These are phyloP conservation scores for Leishmania braziliensis DNA, from an alignment of 208 protist species.

Conservation along the genomic window DNA sequence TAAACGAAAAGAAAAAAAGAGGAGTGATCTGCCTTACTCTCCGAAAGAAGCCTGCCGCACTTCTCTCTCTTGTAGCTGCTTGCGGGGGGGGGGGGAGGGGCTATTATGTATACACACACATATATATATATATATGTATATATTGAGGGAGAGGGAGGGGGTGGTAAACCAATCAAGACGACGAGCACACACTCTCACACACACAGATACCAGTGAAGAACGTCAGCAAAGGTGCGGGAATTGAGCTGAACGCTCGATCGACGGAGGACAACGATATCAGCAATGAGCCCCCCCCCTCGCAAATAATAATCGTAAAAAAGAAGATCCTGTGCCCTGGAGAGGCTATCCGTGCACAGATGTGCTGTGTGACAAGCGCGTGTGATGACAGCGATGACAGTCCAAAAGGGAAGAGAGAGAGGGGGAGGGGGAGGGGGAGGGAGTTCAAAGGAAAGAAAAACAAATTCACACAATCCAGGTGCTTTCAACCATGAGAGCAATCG, in stretches of 20 bases:
- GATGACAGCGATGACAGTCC: neutral
- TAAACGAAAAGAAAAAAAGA: neutral
- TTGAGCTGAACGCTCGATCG: neutral
- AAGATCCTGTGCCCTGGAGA: neutral
- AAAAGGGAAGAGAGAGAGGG: neutral
- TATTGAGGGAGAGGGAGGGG: neutral
- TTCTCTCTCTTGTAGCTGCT: neutral
- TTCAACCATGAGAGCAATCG: neutral
- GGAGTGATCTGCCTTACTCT: neutral
- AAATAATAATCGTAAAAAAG: neutral
- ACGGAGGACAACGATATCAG: neutral
- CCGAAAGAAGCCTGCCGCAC: neutral
- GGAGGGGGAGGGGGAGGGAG: neutral
- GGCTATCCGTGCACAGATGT: neutral
- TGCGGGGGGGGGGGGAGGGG: no score
- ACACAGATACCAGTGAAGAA: neutral
- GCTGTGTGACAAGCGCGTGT: neutral
- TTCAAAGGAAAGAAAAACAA: neutral
- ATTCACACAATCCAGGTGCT: neutral
- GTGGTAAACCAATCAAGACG: neutral
- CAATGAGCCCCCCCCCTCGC: no score
- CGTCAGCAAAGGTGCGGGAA: neutral
- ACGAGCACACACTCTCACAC: neutral
- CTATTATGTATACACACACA: no score
- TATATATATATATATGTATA: neutral